Evolutionary conservation across 331 rosid species (phyloP), one percentile per base, ranked within the genome.

Genomic region (Prunus yedoensis): DNA sequence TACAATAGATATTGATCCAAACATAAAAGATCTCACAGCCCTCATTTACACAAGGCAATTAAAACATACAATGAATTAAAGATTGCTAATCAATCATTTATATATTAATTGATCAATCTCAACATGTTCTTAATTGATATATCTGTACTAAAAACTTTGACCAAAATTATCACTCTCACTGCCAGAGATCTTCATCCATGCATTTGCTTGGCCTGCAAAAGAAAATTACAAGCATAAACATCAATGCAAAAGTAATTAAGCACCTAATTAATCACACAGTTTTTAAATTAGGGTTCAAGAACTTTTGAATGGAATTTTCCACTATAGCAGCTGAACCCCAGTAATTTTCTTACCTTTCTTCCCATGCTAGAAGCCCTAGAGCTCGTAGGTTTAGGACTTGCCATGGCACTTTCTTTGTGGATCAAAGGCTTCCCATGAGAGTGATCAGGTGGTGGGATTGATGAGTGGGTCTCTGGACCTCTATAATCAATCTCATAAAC

Each of bases 391-490:
- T 76, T 85, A 30, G 78, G 52, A 18, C 58, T 66, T 50, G 50
- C 80, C n/a, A 50, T 7, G 54, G 69, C 74, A 51, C 41, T 81
- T 11, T 81, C 64, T 51, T 81, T 80, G 50, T 74, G 89, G 73
- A 43, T 71, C 82, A 74, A 74, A 16, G 78, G 85, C 49, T 75
- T 77, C 41, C 85, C 85, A 74, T 45, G 79, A 17, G 85, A 79
- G 65, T 73, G 86, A 82, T 75, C 85, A 46, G 97, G 98, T 8
- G 98, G 95, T 63, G 94, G 92, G 76, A 83, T 47, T 4, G 95
- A 87, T 0, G 97, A 83, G 80, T 94, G 98, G 11, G 98, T 94
- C 78, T 94, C 96, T 18, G 98, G 98, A 59, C 98, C 98, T 90
- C 93, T 90, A 66, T 94, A 94, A 74, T 94, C 98, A 65, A 94